These are phyloP conservation scores for Aspergillus ochraceoroseus DNA, from an alignment of 2,329 filamentous ascomycete genomes.

Conservation along the genomic window DNA sequence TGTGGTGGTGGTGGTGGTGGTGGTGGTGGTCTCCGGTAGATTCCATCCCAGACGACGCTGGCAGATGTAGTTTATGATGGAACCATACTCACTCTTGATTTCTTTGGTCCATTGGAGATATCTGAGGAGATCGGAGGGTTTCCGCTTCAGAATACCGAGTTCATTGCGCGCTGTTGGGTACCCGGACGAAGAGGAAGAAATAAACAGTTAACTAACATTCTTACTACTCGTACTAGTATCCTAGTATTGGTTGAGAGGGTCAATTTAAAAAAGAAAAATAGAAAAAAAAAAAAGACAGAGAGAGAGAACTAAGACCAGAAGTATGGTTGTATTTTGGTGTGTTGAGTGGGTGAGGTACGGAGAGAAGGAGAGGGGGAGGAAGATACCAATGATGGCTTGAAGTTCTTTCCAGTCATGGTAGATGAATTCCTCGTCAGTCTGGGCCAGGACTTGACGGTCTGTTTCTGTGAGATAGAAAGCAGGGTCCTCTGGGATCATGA, in stretches of 20 bases:
- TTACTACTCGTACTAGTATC: no score
- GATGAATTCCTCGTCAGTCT: slow-evolving; percentile 51
- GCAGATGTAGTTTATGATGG: slow-evolving; percentile 55
- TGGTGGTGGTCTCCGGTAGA: slow-evolving; percentile 25
- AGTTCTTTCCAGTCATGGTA: slow-evolving; percentile 51
- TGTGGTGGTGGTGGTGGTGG: slow-evolving; percentile 11
- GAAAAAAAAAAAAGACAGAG: no score
- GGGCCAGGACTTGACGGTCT: slow-evolving; percentile 48
- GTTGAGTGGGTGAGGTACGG: slow-evolving; percentile 7
- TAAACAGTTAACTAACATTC: no score
- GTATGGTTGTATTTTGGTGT: slow-evolving; percentile 3
- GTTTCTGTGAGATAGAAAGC: slow-evolving; percentile 49
- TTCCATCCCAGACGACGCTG: slow-evolving; percentile 53
- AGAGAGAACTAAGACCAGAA: neutral
- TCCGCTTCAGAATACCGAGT: slow-evolving; percentile 54
- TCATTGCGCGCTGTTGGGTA: slow-evolving; percentile 47
- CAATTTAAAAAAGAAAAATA: no score
- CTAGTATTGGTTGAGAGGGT: no score
- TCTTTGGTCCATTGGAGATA: slow-evolving; percentile 57
- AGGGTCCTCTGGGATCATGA: slow-evolving; percentile 20
- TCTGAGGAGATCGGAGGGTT: slow-evolving; percentile 54
- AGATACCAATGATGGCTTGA: slow-evolving; percentile 49
- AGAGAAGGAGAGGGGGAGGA: slow-evolving; percentile 6
- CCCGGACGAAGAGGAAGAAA: slow-evolving; percentile 16
- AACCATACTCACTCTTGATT: slow-evolving; percentile 53